Base-by-base conservation (phyloP, 2,329 filamentous ascomycete species). In the Claviceps paspali region DNA sequence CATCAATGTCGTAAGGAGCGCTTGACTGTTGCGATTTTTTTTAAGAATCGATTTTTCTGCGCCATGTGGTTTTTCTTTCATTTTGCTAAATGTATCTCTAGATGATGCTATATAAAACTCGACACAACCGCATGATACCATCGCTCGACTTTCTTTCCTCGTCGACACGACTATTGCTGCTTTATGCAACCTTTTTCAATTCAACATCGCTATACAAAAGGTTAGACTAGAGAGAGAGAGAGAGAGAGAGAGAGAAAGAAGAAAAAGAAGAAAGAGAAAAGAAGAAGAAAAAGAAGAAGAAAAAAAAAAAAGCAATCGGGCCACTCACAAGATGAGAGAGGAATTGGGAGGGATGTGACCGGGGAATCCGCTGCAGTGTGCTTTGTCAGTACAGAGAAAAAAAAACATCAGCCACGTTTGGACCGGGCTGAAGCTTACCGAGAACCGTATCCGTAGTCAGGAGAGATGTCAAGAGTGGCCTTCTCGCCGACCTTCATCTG, bases 401-500 rank as follows among this genome's bases (percentile, higher is more conserved):
- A 29, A 8, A 14, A 9, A 15, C 23, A 8, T 19, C 18, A 37
- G 18, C 22, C 27, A 35, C 14, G 18, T 32, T 23, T 14, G 6
- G 34, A 33, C 11, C 19, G 15, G 26, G 14, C n/a, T 69, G 86
- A 80, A 72, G 19, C 43, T 32, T 40, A 46, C 45, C 40, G 36
- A 11, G 38, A 36, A 17, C 45, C 45, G 33, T 47, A 47, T 12
- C 29, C 45, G 23, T 24, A 45, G 36, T 46, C 45, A 24, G 40
- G 68, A 45, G 78, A 72, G 55, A 96, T 95, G 48, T 78, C 80
- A 46, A 98, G 69, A 36, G 75, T 82, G 38, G 85, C 79, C 67
- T 83, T 88, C 72, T 96, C 88, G 56, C 88, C 87, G 41, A 93
- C 67, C 55, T 79, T 79, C 88, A 98, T 95, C 54, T 75, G 67